Base-by-base conservation (phyloP, 768 basidiomycete genomes). In the Sarcodon sp. region DNA sequence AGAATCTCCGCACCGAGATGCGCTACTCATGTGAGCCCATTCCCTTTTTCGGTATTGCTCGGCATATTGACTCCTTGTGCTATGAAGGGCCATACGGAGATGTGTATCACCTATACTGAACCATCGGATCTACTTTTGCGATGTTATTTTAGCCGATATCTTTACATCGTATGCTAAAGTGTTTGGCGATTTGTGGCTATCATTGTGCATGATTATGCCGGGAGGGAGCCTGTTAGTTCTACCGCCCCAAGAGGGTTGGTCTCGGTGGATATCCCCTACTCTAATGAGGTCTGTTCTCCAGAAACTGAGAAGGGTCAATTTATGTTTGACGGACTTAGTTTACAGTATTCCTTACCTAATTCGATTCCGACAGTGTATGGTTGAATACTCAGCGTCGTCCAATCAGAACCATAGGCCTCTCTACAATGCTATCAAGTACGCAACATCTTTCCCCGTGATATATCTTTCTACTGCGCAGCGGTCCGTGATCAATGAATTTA, bases 151-250 rank as follows among this genome's bases (percentile, higher is more conserved):
- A 50, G 93, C 94, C 50, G 96, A 98, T 71, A 79, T 98, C 51
- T 76, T 93, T 58, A 99, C 96, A 1, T 97, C 93, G 2, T 94
- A 88, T 58, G 93, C 96, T 34, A 97, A 96, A 68, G 91, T 99
- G 36, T 69, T 97, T 15, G 94, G 94, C 10, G 96, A 98, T 58
- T 67, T 92, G 37, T 97, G 89, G 89, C 68, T 97, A 39, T 90
- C 88, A 4, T 55, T 83, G 13, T 80, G 75, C 59, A 92, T 93
- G 81, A 71, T 97, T n/a, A 73, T 87, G 53, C 82, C 83, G 9
- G 84, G 87, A 35, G 83, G 87, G 43, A 86, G 83, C 54, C 69
- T 93, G 37, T 65, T 87, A 15, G 62, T 68, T 13, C 71, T 79
- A 39, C 82, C 90, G 7, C 61, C 68, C 8, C 74, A 76, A 50